These are phyloP conservation scores for Hanseniaspora gamundiae DNA, from an alignment of 1,139 yeast species.

Conservation along the genomic window DNA sequence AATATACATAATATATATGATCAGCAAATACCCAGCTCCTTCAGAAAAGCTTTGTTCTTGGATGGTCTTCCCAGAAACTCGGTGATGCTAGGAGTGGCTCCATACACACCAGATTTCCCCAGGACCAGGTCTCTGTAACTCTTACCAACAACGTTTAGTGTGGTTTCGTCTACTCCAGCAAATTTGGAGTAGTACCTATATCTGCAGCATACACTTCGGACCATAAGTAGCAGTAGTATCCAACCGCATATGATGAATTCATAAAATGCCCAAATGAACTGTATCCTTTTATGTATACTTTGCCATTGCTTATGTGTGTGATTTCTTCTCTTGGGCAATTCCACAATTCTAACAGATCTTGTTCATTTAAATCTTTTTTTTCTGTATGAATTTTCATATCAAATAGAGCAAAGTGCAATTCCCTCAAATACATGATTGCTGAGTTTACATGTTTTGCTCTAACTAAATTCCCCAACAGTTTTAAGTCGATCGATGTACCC, in stretches of 20 bases:
- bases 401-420: conserved; percentile 64
- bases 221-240: conserved; percentile 80
- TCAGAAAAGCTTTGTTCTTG: conserved; percentile 53
- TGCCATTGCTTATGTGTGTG: too few species aligned
- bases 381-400: conserved; percentile 62
- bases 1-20: too few species aligned
- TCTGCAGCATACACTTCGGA: conserved; percentile 79
- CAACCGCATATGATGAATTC: conserved; percentile 77
- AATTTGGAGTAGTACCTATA: conserved; percentile 66
- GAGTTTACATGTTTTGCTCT: conserved; percentile 65
- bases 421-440: conserved; percentile 59
- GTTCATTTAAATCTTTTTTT: conserved; percentile 24
- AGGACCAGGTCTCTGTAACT: conserved; percentile 60
- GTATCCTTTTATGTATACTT: conserved; percentile 61
- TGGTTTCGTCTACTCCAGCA: conserved; percentile 48
- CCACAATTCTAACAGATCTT: conserved; percentile 47
- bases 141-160: conserved; percentile 41
- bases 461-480: conserved; percentile 47
- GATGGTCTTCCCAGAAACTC: conserved; percentile 72
- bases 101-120: conserved; percentile 61
- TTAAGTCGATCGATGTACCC: conserved; percentile 46
- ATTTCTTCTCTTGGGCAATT: conserved; percentile 46
- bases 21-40: conserved; percentile 47
- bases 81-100: conserved; percentile 49
- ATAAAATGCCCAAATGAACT: conserved; percentile 67